Conservation (phyloP, 2,329 filamentous ascomycete genomes). For the Xylariaceae sp. region DNA sequence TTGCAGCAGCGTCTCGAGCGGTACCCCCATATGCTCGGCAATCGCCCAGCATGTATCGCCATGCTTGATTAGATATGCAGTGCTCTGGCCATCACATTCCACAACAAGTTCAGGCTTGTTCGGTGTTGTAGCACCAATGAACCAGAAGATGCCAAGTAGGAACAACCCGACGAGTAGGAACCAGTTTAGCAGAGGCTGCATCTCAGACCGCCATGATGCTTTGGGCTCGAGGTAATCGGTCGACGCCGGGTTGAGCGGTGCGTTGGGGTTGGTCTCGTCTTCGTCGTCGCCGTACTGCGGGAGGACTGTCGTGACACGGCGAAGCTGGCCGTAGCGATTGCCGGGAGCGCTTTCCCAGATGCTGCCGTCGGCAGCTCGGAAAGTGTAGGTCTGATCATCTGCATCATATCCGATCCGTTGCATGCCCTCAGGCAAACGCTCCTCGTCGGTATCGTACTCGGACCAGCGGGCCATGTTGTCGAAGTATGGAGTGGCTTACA, state of each 20-base stretch:
- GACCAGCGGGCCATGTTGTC: conserved; percentile 29
- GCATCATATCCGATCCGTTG: conserved; percentile 46
- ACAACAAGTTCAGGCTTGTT: conserved; percentile 10
- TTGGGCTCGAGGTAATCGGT: conserved; percentile 6
- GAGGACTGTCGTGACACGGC: conserved; percentile 19
- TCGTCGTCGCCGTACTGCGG: conserved; percentile 15
- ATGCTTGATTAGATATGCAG: conserved; percentile 35
- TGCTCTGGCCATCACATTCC: conserved; percentile 26
- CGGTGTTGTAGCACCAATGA: conserved; percentile 32
- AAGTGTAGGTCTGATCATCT: conserved; percentile 43
- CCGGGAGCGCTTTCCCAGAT: conserved; percentile 43
- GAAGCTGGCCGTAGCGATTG: conserved; percentile 39
- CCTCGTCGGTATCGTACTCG: conserved; percentile 34
- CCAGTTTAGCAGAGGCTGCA: conserved; percentile 56
- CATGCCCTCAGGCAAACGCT: conserved; percentile 46
- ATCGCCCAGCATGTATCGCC: conserved; percentile 53
- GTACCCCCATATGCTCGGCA: conserved; percentile 36
- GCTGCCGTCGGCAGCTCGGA: conserved; percentile 37
- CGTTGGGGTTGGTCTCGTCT: conserved; percentile 16
- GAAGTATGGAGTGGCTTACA: no score
- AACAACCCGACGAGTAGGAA: conserved; percentile 49
- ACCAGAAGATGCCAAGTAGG: conserved; percentile 47
- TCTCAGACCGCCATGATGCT: conserved; percentile 46
- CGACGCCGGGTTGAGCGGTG: conserved; percentile 13
- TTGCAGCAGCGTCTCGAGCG: conserved; percentile 40